Base-by-base conservation (phyloP, 2,329 filamentous ascomycete genomes). In the Cladosporium austrohemisphaericum region DNA sequence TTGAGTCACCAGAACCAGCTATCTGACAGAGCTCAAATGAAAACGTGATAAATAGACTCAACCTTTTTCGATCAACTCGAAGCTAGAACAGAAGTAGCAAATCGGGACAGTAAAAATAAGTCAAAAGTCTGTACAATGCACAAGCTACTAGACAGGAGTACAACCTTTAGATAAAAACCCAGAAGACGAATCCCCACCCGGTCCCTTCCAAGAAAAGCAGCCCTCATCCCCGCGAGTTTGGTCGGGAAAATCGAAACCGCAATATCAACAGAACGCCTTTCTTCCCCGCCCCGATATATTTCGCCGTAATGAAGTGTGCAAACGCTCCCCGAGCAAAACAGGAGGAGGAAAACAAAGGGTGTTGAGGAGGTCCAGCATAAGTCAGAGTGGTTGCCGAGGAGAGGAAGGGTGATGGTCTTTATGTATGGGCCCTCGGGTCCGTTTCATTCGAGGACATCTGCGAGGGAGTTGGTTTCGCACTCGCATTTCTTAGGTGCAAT, bases 251-350 rank as follows among this genome's bases (percentile, higher is more conserved):
- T 41, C 38, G 11, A 20, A 28, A 31, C 13, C n/a, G n/a, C n/a
- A n/a, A 20, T 31, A 29, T 41, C 25, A 41, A 41, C 23, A 41
- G n/a, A n/a, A 41, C 38, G 37, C 38, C 38, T n/a, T n/a, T n/a
- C n/a, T n/a, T n/a, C 32, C 38, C 10, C 25, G 6, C 6, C 38
- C 38, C 38, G 38, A 31, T 41, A 11, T 29, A 41, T 41, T 23
- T 28, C 26, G 38, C 25, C 38, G n/a, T 26, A 28, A 29, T 13
- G 11, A 41, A 41, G 13, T 20, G 26, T 26, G 31, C 28, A 31
- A 25, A 20, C 38, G 38, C 38, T 26, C 25, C 25, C 6, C 6
- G 6, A 18, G 26, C 38, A 41, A 31, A 26, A 28, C 18, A 29
- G 16, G 18, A 41, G 38, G 38, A 31, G 31, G 31, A 29, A 22